Conservation (phyloP, 2,329 filamentous ascomycete species). For the Fusarium paranaense region DNA sequence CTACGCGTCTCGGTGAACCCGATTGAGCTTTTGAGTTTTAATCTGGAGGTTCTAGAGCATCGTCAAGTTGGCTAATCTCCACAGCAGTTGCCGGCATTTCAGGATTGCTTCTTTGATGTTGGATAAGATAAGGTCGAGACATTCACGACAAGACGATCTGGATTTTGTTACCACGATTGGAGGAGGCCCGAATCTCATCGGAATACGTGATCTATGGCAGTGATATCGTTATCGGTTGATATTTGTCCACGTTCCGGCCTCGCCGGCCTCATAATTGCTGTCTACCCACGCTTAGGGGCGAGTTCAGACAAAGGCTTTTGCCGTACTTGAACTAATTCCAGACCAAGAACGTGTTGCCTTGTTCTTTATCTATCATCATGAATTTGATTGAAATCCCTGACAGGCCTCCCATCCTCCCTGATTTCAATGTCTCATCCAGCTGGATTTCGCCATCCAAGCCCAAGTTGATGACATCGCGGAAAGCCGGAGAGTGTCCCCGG, state of each 20-base stretch:
- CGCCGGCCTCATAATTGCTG: background rate
- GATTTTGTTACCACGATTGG: background rate
- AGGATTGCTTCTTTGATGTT: background rate
- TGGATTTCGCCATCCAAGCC: background rate
- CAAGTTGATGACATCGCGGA: background rate
- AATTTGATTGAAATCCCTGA: background rate
- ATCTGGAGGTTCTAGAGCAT: background rate
- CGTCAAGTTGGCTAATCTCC: background rate
- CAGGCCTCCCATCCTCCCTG: background rate
- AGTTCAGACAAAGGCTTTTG: background rate
- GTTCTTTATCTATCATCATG: background rate
- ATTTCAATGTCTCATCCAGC: background rate
- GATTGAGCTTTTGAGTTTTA: background rate
- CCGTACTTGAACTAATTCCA: too few species aligned
- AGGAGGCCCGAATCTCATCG: background rate
- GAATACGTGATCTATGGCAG: background rate
- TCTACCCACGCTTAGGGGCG: background rate
- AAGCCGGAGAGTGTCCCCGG: background rate
- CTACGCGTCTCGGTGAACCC: background rate
- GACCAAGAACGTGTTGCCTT: background rate
- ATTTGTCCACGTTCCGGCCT: background rate
- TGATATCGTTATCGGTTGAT: background rate
- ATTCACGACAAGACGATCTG: background rate
- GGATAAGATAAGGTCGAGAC: background rate
- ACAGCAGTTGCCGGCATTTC: background rate